Conservation (phyloP, 2,329 filamentous ascomycete genomes). For the Camillea tinctor region DNA sequence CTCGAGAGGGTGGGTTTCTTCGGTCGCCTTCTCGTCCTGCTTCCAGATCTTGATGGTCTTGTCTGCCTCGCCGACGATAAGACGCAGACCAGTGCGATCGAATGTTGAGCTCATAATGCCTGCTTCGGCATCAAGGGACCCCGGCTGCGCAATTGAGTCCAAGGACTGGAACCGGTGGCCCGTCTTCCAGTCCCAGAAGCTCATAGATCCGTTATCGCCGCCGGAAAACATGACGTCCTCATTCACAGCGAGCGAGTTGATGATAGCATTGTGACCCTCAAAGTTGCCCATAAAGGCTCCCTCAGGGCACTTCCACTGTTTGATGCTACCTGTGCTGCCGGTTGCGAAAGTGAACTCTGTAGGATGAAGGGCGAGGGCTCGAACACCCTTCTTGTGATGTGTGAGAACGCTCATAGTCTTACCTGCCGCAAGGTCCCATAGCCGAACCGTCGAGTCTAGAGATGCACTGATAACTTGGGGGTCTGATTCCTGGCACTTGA, state of each 20-base stretch:
- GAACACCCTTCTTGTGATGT: conserved; percentile 97
- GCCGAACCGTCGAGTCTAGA: conserved; percentile 82
- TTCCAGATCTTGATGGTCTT: conserved; percentile 99
- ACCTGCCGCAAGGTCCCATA: conserved; percentile 95
- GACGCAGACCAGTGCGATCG: conserved; percentile 79
- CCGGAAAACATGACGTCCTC: conserved; percentile 94
- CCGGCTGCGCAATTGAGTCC: conserved; percentile 90
- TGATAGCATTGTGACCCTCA: conserved; percentile 92
- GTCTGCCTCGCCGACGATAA: conserved; percentile 94
- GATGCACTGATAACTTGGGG: conserved; percentile 94
- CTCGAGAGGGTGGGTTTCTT: conserved; percentile 85
- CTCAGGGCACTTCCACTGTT: conserved; percentile 99
- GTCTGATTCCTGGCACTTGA: conserved; percentile 93
- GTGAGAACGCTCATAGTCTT: conserved; percentile 96
- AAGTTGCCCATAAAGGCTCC: conserved; percentile 99
- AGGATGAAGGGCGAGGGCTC: conserved; percentile 80
- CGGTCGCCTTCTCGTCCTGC: conserved; percentile 85
- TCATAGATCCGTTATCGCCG: conserved; percentile 92
- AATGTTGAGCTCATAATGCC: conserved; percentile 95
- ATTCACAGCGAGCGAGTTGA: conserved; percentile 91
- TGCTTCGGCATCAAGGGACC: conserved; percentile 88
- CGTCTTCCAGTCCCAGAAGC: conserved; percentile 99
- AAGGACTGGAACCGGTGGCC: conserved; percentile 87
- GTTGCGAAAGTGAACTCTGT: conserved; percentile 95
- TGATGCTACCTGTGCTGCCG: conserved; percentile 89